Conservation (phyloP, 2,329 filamentous ascomycete genomes). For the Davidsoniella eucalypti region DNA sequence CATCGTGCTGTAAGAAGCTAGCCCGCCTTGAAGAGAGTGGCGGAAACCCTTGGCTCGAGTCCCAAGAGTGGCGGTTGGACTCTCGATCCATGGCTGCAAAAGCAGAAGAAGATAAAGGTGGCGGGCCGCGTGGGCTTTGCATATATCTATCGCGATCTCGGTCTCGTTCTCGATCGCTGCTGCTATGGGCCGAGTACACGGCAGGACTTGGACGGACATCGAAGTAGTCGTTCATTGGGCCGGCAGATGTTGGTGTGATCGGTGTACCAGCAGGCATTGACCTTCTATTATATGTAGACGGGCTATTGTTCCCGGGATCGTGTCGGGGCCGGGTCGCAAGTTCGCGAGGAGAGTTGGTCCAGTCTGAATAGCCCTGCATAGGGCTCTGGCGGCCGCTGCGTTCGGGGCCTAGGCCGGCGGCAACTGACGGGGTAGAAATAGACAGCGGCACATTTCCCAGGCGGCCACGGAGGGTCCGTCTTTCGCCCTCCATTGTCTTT, state of each 20-base stretch:
- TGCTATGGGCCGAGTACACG: neutral
- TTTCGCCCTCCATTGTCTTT: conserved; percentile 9
- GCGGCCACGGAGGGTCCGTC: conserved; percentile 10
- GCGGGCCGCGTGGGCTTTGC: conserved; percentile 1
- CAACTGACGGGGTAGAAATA: neutral
- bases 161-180: neutral
- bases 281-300: too few species aligned
- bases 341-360: neutral
- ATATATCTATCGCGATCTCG: neutral
- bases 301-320: too few species aligned
- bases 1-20: conserved; percentile 1
- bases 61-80: conserved; percentile 1
- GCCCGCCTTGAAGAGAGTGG: neutral
- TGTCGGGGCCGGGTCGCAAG: neutral
- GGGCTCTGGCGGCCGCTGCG: conserved; percentile 4
- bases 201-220: neutral
- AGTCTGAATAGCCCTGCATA: neutral
- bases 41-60: neutral
- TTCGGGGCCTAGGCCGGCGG: neutral
- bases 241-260: neutral
- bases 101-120: neutral
- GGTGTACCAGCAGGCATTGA: neutral
- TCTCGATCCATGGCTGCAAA: conserved; percentile 6
- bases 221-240: neutral
- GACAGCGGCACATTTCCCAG: conserved; percentile 2